A percentile compares a stretch with the other conserved stretches of the same genome.
These are phyloP conservation scores for Hansenula lynferdii DNA, from an alignment of 1,139 yeast genomes.

Conservation along the genomic window DNA sequence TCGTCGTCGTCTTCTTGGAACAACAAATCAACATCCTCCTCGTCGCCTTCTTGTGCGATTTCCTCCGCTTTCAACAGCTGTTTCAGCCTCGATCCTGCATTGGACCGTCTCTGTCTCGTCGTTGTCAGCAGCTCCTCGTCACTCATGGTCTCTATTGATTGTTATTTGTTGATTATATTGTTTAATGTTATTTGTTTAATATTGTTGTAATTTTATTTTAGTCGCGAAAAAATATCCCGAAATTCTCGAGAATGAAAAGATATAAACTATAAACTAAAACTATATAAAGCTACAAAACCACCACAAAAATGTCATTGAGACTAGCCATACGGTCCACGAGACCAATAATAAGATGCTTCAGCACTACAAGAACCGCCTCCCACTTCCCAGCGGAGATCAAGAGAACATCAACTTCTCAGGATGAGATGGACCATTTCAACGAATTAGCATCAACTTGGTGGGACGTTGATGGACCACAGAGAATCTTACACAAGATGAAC, in stretches of 20 bases:
- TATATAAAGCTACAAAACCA: too few species aligned
- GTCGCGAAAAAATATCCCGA: too few species aligned
- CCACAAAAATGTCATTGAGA: too few species aligned
- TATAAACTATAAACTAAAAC: too few species aligned
- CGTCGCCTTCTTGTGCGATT: conserved; percentile 37
- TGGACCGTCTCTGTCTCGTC: conserved; percentile 72
- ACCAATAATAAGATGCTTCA: too few species aligned
- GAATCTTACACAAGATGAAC: conserved; percentile 94
- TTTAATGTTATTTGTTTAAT: too few species aligned
- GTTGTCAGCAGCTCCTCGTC: conserved; percentile 51
- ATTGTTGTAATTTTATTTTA: too few species aligned
- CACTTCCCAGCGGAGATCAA: conserved; percentile 1
- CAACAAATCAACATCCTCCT: conserved; percentile 66
- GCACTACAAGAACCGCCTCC: too few species aligned
- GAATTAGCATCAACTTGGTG: conserved; percentile 91
- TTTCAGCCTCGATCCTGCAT: conserved; percentile 86
- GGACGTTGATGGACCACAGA: conserved; percentile 91
- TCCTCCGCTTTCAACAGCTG: conserved; percentile 69
- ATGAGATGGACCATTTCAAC: conserved; percentile 77
- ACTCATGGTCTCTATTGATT: background rate
- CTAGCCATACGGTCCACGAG: too few species aligned
- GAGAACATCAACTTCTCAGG: conserved; percentile 26
- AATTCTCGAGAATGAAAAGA: too few species aligned
- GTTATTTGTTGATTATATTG: background rate
- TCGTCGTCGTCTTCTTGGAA: conserved; percentile 87